Evolutionary conservation across 768 basidiomycete species (phyloP).

Genomic region (Suillus lakei): DNA sequence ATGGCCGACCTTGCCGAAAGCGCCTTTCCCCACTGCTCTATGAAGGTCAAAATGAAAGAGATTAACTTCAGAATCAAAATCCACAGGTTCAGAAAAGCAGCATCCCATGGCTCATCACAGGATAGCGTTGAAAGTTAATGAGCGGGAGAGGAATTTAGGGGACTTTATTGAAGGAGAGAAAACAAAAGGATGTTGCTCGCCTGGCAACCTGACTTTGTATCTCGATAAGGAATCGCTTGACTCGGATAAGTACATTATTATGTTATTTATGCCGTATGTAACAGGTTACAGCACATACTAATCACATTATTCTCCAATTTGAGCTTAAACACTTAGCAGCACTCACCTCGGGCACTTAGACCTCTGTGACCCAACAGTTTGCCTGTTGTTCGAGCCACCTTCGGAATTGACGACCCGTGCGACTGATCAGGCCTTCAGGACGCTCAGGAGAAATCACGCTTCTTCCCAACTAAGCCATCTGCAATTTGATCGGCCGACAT

Average conservation of each 20-base stretch:
- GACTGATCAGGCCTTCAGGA: background rate
- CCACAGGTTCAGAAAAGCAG: conserved; percentile 74
- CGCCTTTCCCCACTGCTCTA: conserved; percentile 94
- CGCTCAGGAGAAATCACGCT: background rate
- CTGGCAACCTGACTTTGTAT: conserved; percentile 26
- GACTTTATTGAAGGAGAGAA: conserved; percentile 30
- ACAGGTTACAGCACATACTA: background rate
- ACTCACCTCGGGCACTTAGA: background rate
- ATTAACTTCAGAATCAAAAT: conserved; percentile 83
- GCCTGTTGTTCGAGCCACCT: background rate
- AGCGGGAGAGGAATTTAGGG: conserved; percentile 25
- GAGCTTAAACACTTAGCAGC: background rate
- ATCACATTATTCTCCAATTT: too few relatives aligned
- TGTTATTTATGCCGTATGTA: conserved; percentile 6
- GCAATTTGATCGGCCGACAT: conserved; percentile 24
- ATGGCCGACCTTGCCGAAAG: conserved; percentile 88
- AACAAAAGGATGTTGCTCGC: conserved; percentile 39
- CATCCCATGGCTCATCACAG: conserved; percentile 59
- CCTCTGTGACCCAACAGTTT: background rate
- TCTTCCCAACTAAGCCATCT: conserved; percentile 8
- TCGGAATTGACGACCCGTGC: background rate
- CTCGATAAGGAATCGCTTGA: conserved; percentile 10
- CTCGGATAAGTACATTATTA: conserved; percentile 1
- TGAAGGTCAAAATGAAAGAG: conserved; percentile 98
- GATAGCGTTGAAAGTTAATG: conserved; percentile 36